Base-by-base conservation (phyloP, 805 yeast species). In the Ogataea glucozyma region DNA sequence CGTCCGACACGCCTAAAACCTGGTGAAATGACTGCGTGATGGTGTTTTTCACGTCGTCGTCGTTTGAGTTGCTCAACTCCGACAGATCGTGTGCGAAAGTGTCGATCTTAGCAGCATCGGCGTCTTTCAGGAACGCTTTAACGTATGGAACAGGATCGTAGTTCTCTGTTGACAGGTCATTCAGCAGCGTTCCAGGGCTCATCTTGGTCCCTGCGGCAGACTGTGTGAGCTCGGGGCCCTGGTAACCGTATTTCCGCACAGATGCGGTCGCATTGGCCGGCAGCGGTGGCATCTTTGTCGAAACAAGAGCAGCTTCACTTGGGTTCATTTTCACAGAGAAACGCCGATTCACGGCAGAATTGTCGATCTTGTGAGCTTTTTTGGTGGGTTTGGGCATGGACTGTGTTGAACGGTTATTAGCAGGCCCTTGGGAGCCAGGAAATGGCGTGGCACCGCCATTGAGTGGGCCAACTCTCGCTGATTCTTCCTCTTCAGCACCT, bases 71-170 rank as follows among this genome's bases (percentile, higher is more conserved):
- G 29, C 78, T 74, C 50, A 83, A 70, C 30, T 70, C 66, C 2
- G 63, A 55, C 49, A 86, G 65, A 40, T 72, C 74, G 14, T 77
- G 72, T 8, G 82, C 79, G 61, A 84, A 85, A 41, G 76, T 79
- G 53, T 85, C 89, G 24, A 87, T 83, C 47, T 82, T 85, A 1
- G 78, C 63, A 2, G 90, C 91, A 6, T 84, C 76, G 1, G 88
- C 87, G 48, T 79, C 76, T 9, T 79, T 67, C 47, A 87, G 60
- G 41, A 78, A 76, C 11, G 66, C 57, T 10, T 71, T 69, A 3
- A 80, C 74, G 53, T 71, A 80, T 2, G 53, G 43, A 18, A 69
- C 69, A 1, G 84, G 79, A 48, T 77, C 70, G 49, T 76, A 78
- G 3, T 61, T 47, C 2, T 69, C 66, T 26, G 65, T 67, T 3